These are phyloP conservation scores for Zizania palustris DNA, from an alignment of 202 grass and related monocot species.

Conservation along the genomic window DNA sequence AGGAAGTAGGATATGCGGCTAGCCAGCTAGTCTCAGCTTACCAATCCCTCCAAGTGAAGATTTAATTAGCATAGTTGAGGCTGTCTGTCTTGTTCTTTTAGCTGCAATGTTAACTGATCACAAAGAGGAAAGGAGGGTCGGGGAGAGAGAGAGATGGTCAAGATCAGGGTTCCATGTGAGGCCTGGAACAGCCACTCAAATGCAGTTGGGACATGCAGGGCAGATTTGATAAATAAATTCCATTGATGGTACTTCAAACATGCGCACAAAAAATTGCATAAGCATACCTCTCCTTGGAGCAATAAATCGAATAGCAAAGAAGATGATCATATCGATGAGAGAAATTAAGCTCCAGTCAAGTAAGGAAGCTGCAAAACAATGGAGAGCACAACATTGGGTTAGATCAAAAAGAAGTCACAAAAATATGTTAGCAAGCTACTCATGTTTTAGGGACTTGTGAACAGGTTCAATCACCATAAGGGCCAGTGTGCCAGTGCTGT, in stretches of 20 bases:
- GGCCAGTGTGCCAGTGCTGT: constrained; percentile 6
- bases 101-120: no score
- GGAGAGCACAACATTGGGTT: neutral
- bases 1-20: no score
- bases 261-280: constrained; percentile 5
- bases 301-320: constrained; percentile 68
- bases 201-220: neutral
- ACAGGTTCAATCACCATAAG: neutral
- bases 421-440: neutral
- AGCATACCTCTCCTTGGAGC: constrained; percentile 72
- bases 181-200: neutral
- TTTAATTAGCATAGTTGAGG: no score
- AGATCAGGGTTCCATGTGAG: neutral
- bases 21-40: no score
- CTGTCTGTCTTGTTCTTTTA: no score
- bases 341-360: constrained; percentile 89
- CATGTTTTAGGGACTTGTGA: constrained; percentile 15
- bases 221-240: constrained; percentile 25
- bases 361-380: constrained; percentile 65
- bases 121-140: neutral
- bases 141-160: neutral
- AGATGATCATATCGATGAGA: constrained; percentile 75
- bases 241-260: neutral
- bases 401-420: constrained; percentile 20
- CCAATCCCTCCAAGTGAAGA: no score